Conservation (phyloP, 2,329 filamentous ascomycete genomes). For the Hypomyces rosellus region DNA sequence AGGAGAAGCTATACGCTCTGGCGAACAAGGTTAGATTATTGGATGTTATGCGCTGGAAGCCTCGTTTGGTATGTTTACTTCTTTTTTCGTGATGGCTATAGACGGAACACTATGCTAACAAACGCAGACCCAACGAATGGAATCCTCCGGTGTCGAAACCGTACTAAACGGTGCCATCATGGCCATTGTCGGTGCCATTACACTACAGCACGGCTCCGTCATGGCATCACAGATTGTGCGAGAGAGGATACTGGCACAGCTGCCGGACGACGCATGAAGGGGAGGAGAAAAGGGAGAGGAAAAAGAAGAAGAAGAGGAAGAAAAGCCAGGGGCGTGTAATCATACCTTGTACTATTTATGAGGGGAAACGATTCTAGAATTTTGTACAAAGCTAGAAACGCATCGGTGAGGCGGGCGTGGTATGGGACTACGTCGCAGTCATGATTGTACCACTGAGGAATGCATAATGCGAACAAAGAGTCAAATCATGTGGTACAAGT, state of each 20-base stretch:
- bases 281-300: neutral
- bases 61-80: slow-evolving; percentile 58
- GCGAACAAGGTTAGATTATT: slow-evolving; percentile 65
- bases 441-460: neutral
- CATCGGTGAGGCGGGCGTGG: slow-evolving; percentile 6
- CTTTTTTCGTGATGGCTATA: neutral
- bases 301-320: neutral
- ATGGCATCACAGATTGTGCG: slow-evolving; percentile 68
- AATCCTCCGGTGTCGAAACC: slow-evolving; percentile 64
- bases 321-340: slow-evolving; percentile 13
- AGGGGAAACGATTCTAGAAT: slow-evolving; percentile 11
- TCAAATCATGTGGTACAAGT: too few relatives aligned
- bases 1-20: slow-evolving; percentile 59
- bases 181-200: slow-evolving; percentile 80
- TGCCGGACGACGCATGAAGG: slow-evolving; percentile 16
- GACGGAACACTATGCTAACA: slow-evolving; percentile 5
- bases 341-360: slow-evolving; percentile 20
- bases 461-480: too few relatives aligned
- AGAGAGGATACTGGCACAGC: slow-evolving; percentile 60
- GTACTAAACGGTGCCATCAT: slow-evolving; percentile 74
- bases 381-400: slow-evolving; percentile 13
- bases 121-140: slow-evolving; percentile 56
- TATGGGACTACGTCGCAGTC: neutral
- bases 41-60: slow-evolving; percentile 81
- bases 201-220: slow-evolving; percentile 78